Conservation (phyloP, 257 asterid genomes). For the Solanum infundibuliforme region DNA sequence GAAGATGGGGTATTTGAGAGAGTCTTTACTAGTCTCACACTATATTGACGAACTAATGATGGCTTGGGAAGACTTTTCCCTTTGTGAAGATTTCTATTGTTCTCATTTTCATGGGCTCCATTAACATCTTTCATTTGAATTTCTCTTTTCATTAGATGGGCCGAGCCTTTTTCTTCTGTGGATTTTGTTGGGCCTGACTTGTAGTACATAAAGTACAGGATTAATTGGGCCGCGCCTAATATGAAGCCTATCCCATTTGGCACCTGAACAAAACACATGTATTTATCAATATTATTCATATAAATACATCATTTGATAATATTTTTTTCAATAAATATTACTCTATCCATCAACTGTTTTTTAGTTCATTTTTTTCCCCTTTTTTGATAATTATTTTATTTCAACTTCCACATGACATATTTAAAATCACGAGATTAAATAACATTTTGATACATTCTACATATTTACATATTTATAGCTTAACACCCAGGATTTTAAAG, state of each 20-base stretch:
- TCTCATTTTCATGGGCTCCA: constrained; percentile 2
- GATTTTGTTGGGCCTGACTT: constrained; percentile 8
- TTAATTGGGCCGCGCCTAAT: constrained; percentile 43
- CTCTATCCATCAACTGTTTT: too few species aligned
- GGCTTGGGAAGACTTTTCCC: constrained; percentile 38
- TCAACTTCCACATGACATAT: too few species aligned
- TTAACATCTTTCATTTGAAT: constrained; percentile 22
- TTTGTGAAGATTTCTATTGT: constrained; percentile 13
- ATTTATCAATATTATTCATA: too few species aligned
- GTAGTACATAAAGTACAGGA: constrained; percentile 26
- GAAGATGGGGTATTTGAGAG: constrained; percentile 25
- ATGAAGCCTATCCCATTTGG: constrained; percentile 56
- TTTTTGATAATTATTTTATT: too few species aligned
- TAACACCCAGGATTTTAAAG: too few species aligned
- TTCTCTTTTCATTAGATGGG: constrained; percentile 8
- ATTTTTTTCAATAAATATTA: too few species aligned
- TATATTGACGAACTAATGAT: constrained; percentile 17
- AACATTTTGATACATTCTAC: too few species aligned
- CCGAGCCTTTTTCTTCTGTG: constrained; percentile 19
- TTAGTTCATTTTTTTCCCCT: too few species aligned
- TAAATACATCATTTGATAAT: too few species aligned
- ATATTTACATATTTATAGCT: too few species aligned
- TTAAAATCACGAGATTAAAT: too few species aligned
- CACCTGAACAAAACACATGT: constrained; percentile 18
- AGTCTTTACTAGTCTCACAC: constrained; percentile 21